Evolutionary conservation across 2,329 filamentous ascomycete species (phyloP).

Genomic region (Fusarium sp.): DNA sequence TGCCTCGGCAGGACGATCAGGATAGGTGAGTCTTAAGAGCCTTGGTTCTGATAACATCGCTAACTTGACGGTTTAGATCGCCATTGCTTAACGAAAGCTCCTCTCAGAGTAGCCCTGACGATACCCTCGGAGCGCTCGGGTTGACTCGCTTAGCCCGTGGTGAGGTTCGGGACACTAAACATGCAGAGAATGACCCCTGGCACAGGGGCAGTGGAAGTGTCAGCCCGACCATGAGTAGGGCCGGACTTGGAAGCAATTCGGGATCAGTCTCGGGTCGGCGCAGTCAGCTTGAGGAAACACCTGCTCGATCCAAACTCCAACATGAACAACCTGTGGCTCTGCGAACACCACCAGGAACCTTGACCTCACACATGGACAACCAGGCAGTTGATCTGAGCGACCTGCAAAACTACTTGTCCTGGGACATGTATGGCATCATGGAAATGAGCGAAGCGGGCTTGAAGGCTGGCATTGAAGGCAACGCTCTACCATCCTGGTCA

Average conservation of each 20-base stretch:
- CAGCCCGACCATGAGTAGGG: conserved; percentile 27
- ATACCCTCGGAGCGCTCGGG: conserved; percentile 39
- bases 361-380: conserved; percentile 48
- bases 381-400: conserved; percentile 53
- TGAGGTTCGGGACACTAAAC: conserved; percentile 37
- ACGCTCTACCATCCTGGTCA: conserved; percentile 48
- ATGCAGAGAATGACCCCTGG: conserved; percentile 21
- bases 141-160: conserved; percentile 39
- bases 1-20: conserved; percentile 25
- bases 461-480: conserved; percentile 52
- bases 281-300: conserved; percentile 36
- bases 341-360: conserved; percentile 35
- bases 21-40: conserved; percentile 28
- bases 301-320: conserved; percentile 50
- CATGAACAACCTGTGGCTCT: conserved; percentile 52
- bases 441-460: conserved; percentile 53
- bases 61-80: conserved; percentile 30
- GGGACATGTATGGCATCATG: conserved; percentile 57
- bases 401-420: conserved; percentile 53
- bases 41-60: neutral
- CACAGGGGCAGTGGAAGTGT: conserved; percentile 20
- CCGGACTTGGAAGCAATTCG: conserved; percentile 22
- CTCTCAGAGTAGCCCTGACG: conserved; percentile 31
- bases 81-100: conserved; percentile 33
- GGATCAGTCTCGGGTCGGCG: conserved; percentile 25